Conservation (phyloP, 345 rosid genomes). For the Mangifera indica region DNA sequence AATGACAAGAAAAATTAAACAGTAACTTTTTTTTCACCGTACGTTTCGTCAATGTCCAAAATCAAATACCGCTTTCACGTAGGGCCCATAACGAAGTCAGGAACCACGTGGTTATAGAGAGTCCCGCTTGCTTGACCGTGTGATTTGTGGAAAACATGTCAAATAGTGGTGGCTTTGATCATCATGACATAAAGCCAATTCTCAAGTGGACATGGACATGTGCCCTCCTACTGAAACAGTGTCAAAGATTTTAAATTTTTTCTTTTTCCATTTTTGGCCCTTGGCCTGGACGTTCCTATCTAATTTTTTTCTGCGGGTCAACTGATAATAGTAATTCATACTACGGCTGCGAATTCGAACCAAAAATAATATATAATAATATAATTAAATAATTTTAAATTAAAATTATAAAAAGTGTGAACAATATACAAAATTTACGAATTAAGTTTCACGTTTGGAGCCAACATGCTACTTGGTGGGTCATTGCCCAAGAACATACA, state of each 20-base stretch:
- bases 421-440: no score
- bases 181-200: not conserved
- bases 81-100: not conserved
- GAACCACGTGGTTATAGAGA: not conserved
- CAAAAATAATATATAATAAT: no score
- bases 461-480: no score
- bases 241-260: not conserved
- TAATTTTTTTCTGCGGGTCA: not conserved
- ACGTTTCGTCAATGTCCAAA: not conserved
- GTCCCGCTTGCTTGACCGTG: not conserved
- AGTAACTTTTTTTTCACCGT: not conserved
- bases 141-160: not conserved
- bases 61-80: not conserved
- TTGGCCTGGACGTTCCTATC: not conserved
- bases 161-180: not conserved
- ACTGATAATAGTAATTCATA: not conserved
- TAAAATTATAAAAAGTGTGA: no score
- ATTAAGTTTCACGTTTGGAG: no score
- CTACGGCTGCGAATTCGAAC: no score
- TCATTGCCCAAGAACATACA: no score
- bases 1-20: not conserved
- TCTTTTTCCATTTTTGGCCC: no score
- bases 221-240: no score
- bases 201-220: conserved; percentile 12
- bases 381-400: no score